phyloP scores from a whole-genome alignment of 805 yeast genomes.

The Debaryomyces maramus region DNA sequence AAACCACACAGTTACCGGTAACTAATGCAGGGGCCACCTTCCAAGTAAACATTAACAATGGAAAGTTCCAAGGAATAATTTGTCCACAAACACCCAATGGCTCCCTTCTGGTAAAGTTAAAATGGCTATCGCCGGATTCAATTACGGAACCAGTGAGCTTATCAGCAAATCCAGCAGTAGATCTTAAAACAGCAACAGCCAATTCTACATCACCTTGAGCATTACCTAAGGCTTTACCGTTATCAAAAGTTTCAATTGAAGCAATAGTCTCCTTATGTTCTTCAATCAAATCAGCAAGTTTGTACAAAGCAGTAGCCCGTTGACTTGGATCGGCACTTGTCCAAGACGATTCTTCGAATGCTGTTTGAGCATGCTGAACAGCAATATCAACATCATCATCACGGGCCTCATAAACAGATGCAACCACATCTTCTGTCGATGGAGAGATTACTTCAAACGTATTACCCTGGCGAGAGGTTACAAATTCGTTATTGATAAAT shows the following conservation, averaged over 20 bases:
- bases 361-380: conserved; percentile 51
- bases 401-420: conserved; percentile 51
- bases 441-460: conserved; percentile 51
- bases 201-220: conserved; percentile 61
- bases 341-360: conserved; percentile 48
- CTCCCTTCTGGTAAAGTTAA: conserved; percentile 37
- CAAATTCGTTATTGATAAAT: conserved; percentile 55
- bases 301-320: conserved; percentile 47
- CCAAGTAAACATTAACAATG: conserved; percentile 52
- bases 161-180: conserved; percentile 77
- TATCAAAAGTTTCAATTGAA: conserved; percentile 57
- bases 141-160: conserved; percentile 64
- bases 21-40: conserved; percentile 48
- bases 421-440: conserved; percentile 51
- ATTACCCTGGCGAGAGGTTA: conserved; percentile 33
- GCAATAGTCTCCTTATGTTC: conserved; percentile 52
- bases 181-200: conserved; percentile 55
- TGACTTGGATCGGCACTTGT: conserved; percentile 44
- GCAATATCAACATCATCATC: conserved; percentile 55
- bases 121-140: conserved; percentile 56
- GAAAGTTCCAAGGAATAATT: conserved; percentile 55
- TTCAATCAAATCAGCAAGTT: conserved; percentile 51
- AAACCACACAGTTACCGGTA: conserved; percentile 48
- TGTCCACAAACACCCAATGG: conserved; percentile 52
- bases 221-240: conserved; percentile 55